Evolutionary conservation across 1,284 basidiomycete species (phyloP).

Genomic region (Exobasidium rhododendri): DNA sequence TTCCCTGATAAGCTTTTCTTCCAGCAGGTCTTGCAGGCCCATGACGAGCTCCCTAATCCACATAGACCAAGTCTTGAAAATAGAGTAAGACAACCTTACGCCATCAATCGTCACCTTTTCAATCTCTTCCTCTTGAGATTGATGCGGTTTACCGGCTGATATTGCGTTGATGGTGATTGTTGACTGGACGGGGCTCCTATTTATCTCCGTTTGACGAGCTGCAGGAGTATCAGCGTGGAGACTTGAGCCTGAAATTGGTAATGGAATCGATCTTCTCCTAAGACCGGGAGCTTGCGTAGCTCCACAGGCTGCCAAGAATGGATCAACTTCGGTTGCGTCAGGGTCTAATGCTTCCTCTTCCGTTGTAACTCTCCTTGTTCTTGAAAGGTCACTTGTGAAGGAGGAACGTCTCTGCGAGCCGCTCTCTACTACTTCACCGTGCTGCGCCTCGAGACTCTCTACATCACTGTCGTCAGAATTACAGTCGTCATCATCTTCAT

Average conservation of each 20-base stretch:
- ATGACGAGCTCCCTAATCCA: constrained; percentile 9
- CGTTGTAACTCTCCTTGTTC: neutral
- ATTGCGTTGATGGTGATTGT: neutral
- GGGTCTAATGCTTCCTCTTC: neutral
- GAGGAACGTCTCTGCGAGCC: neutral
- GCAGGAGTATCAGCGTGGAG: neutral
- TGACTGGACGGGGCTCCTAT: neutral
- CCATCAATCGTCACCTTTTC: neutral
- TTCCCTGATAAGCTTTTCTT: constrained; percentile 6
- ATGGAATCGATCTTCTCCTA: neutral
- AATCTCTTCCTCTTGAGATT: neutral
- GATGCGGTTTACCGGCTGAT: neutral
- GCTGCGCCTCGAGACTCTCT: neutral
- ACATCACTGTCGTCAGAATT: too few species aligned
- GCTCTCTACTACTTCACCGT: neutral
- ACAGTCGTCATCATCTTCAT: constrained; percentile 17
- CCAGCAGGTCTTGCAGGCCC: constrained; percentile 3
- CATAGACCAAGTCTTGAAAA: neutral
- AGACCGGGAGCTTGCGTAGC: neutral
- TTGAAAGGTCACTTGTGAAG: neutral
- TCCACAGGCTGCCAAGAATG: constrained; percentile 7
- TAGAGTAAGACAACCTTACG: neutral
- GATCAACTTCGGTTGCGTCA: constrained; percentile 1
- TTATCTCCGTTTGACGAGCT: neutral
- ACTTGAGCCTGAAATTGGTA: neutral